Evolutionary conservation across 306 rosid genomes (phyloP), one percentile per base, ranked within the genome.

Genomic region (Cicer judaicum): DNA sequence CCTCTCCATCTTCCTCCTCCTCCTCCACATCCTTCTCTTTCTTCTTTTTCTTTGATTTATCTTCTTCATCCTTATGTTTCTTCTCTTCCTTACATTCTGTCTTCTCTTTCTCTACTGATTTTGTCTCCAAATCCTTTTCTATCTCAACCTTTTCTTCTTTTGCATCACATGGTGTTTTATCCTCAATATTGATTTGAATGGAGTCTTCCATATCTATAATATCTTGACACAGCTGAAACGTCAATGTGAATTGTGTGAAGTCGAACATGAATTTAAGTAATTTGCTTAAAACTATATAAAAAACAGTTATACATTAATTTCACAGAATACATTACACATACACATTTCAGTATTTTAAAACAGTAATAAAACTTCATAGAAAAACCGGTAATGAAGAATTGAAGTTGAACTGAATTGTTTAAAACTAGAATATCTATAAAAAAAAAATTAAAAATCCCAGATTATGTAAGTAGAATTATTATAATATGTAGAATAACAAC

Each of bases 141-240:
- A 42, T 50, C 70, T 56, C 79, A 48, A 68, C 13, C 83, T 86
- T 85, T 65, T 84, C 83, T 63, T 76, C 80, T 64, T 68, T 77
- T 7, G 46, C 82, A 57, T 80, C 81, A 14, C 46, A 71, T 16
- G 63, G 67, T 13, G 64, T 80, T 46, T 16, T 46, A 76, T 79
- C 85, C 80, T 82, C 82, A 5, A 78, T 68, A 85, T 81, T 83
- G 59, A 78, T 29, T 68, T 81, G 53, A 43, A 12, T 13, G 8
- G 79, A n/a, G 53, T 75, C 84, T 68, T 79, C 97, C 91, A 90
- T 87, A 64, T 65, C 78, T 78, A 54, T 77, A 61, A 19, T 73
- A 15, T 54, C 68, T 83, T 7, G 59, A 15, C 60, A 12, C 19
- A 82, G 61, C 4, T 7, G 77, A 18, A 64, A 68, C 70, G 12